Conservation (phyloP, 805 yeast genomes). For the Candida lessepsii region DNA sequence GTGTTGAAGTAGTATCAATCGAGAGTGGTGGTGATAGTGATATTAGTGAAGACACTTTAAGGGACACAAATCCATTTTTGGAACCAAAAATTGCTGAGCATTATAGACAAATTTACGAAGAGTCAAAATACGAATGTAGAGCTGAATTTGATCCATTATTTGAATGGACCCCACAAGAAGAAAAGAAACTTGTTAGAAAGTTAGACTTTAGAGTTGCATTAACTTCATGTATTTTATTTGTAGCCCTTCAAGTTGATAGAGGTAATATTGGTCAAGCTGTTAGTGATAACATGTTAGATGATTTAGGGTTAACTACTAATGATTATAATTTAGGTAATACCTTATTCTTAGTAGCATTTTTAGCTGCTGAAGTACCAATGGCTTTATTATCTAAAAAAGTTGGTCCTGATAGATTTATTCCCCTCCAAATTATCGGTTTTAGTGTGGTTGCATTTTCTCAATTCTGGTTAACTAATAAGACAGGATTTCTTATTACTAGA, state of each 20-base stretch:
- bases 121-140: constrained; percentile 32
- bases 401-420: constrained; percentile 64
- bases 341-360: constrained; percentile 40
- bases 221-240: constrained; percentile 22
- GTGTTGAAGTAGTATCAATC: not conserved
- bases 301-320: constrained; percentile 32
- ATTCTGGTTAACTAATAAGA: constrained; percentile 21
- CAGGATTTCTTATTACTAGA: constrained; percentile 25
- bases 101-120: constrained; percentile 30
- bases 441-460: constrained; percentile 28
- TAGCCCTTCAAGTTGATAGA: constrained; percentile 24
- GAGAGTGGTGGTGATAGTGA: constrained; percentile 2
- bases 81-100: constrained; percentile 32
- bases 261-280: constrained; percentile 24
- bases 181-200: constrained; percentile 20
- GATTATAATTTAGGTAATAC: constrained; percentile 44
- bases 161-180: constrained; percentile 35
- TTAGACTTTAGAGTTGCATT: constrained; percentile 22
- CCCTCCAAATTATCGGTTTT: constrained; percentile 32
- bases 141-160: constrained; percentile 34
- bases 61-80: constrained; percentile 17
- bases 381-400: constrained; percentile 58
- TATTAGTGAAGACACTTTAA: constrained; percentile 1
- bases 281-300: constrained; percentile 26
- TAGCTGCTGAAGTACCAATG: constrained; percentile 52